Evolutionary conservation across 129 eudicot genomes (phyloP).

Genomic region (Flaveria linearis): DNA sequence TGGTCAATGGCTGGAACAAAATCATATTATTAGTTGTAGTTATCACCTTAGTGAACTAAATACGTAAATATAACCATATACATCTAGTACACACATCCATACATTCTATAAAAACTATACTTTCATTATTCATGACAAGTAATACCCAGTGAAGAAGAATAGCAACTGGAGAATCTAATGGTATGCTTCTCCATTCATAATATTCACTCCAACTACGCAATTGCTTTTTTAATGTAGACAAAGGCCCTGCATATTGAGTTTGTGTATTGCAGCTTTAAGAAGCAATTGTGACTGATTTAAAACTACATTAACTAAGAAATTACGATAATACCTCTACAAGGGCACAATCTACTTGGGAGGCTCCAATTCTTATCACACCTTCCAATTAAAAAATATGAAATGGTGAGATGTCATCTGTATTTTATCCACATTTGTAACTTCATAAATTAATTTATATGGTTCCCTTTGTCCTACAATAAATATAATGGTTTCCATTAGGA

Average conservation of each 20-base stretch:
- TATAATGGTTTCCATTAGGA: not conserved
- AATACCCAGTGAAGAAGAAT: constrained; percentile 90
- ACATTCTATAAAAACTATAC: not conserved
- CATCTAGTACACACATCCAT: not conserved
- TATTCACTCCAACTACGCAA: constrained; percentile 75
- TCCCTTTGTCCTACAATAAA: not conserved
- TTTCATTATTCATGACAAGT: not conserved
- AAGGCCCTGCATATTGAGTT: constrained; percentile 37
- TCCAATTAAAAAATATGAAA: constrained; percentile 15
- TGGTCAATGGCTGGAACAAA: constrained; percentile 72
- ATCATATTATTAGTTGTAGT: constrained; percentile 26
- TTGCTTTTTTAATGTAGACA: constrained; percentile 48
- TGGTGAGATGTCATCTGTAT: not conserved
- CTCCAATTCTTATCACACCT: constrained; percentile 64
- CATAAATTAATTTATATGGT: not conserved
- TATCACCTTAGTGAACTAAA: constrained; percentile 2
- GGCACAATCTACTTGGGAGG: constrained; percentile 66
- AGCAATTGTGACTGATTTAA: not conserved
- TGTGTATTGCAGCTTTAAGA: not conserved
- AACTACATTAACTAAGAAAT: not conserved
- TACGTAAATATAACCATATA: not conserved
- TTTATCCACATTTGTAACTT: constrained; percentile 1
- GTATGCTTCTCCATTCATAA: constrained; percentile 87
- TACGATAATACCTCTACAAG: constrained; percentile 63
- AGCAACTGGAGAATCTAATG: constrained; percentile 74